Evolutionary conservation across 2,329 filamentous ascomycete species (phyloP), one percentile per base, ranked within the genome.

Genomic region (Colletotrichum tanaceti): DNA sequence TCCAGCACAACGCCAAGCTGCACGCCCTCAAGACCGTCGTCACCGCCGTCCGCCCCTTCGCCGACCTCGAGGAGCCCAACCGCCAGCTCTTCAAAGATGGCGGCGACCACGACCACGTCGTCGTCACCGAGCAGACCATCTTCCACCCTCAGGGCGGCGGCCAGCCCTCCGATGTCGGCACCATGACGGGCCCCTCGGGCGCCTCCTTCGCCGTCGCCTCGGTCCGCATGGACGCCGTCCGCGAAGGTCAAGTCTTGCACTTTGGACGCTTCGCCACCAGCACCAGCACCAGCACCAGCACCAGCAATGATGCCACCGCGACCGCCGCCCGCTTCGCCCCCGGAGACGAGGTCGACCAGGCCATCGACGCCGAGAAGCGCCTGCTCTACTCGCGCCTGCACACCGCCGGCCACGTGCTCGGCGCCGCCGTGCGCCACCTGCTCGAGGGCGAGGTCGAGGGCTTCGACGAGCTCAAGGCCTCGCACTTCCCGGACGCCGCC

Each of bases 71-170:
- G 3, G 79, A 85, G 41, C 77, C 80, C 39, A 86, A 87, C 64
- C 83, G 80, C 59, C 74, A 78, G 7, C 84, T 92, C 11, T 89
- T 89, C 81, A 91, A 91, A 74, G 78, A 85, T 14, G 83, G 80
- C 5, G 75, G 75, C 10, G 81, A 85, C 5, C 76, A 83, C 1
- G 83, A 87, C 72, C 83, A 85, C 73, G 84, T 89, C n/a, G 77
- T 92, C 22, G 82, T 88, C 6, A 91, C 89, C 0, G 81, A 86
- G 2, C 79, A 86, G 54, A 93, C 91, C n/a, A 89, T 93, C 70
- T 93, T 93, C 78, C 89, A 93, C 70, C 88, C 90, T 0, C 91
- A 93, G 77, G 91, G 91, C 22, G 91, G 91, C 68, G 91, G 91
- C 9, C 91, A 93, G 73, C 91, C 91, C 0, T 90, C 87, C 0